Conservation (phyloP, 352 stramenopile genomes). For the Thraustotheca clavata region DNA sequence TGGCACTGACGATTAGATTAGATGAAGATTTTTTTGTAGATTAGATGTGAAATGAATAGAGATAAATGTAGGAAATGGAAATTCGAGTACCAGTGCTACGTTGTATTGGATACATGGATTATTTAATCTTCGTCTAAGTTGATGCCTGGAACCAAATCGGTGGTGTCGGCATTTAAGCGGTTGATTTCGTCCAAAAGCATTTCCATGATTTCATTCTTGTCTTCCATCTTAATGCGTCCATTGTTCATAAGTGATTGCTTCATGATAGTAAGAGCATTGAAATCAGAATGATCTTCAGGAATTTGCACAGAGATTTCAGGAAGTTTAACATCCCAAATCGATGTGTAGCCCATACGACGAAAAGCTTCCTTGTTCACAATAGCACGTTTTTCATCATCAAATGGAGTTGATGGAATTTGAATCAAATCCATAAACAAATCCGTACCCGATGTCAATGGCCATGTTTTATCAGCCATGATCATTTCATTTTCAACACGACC, state of each 20-base stretch:
- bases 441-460: conserved; percentile 63
- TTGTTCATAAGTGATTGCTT: conserved; percentile 86
- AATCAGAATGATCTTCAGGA: conserved; percentile 55
- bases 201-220: conserved; percentile 83
- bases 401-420: conserved; percentile 55
- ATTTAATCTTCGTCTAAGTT: conserved; percentile 29
- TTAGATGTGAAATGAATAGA: too few relatives aligned
- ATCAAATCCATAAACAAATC: conserved; percentile 76
- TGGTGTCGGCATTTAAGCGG: conserved; percentile 78
- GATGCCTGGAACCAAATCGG: conserved; percentile 69
- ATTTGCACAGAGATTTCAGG: conserved; percentile 65
- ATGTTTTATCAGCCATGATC: conserved; percentile 86
- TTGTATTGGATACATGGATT: neutral
- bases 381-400: conserved; percentile 43
- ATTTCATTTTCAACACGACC: conserved; percentile 31
- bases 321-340: conserved; percentile 60
- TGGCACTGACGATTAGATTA: neutral
- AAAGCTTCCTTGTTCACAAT: conserved; percentile 65
- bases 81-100: too few relatives aligned
- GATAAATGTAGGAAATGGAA: too few relatives aligned
- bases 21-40: too few relatives aligned
- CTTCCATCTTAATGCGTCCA: conserved; percentile 77
- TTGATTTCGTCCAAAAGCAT: conserved; percentile 75
- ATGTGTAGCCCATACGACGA: conserved; percentile 63
- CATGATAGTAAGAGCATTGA: conserved; percentile 81